phyloP scores from a whole-genome alignment of 495 filamentous ascomycete species.

The Lasiosphaeris hirsuta region DNA sequence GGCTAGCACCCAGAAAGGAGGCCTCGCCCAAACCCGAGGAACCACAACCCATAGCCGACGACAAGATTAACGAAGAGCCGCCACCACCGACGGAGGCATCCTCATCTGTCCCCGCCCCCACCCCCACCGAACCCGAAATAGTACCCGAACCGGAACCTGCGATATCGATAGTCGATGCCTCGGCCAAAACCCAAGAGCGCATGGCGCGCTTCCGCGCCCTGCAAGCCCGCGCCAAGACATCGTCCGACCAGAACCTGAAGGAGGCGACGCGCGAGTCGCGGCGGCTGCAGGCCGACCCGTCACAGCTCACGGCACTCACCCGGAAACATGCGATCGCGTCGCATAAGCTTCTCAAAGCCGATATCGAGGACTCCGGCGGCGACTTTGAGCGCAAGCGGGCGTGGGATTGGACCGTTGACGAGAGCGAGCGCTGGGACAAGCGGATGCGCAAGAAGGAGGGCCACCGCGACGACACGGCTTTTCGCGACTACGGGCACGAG shows the following conservation, averaged over 20 bases:
- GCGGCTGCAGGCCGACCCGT: constrained; percentile 72
- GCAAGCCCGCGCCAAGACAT: constrained; percentile 77
- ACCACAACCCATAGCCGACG: constrained; percentile 15
- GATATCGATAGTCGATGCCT: constrained; percentile 31
- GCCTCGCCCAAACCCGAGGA: constrained; percentile 5
- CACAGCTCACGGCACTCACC: constrained; percentile 64
- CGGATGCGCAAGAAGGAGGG: constrained; percentile 80
- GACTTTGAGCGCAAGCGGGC: constrained; percentile 97
- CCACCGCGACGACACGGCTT: constrained; percentile 80
- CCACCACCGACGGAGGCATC: constrained; percentile 2
- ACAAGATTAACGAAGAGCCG: neutral
- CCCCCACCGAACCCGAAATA: neutral
- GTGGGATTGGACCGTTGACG: constrained; percentile 97
- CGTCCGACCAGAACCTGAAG: constrained; percentile 72
- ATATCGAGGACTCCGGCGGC: constrained; percentile 75
- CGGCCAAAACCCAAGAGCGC: constrained; percentile 53
- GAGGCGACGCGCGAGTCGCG: constrained; percentile 81
- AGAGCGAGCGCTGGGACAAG: constrained; percentile 90
- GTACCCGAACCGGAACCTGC: constrained; percentile 1
- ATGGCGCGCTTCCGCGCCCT: constrained; percentile 78
- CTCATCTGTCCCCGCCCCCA: neutral
- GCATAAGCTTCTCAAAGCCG: constrained; percentile 90
- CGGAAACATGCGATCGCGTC: constrained; percentile 82
- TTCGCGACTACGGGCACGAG: constrained; percentile 84
- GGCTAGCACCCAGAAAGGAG: constrained; percentile 18